A percentile compares a stretch with the other conserved stretches of the same genome.
Conservation (phyloP, 2,329 filamentous ascomycete genomes). For the Xylaria sp. region DNA sequence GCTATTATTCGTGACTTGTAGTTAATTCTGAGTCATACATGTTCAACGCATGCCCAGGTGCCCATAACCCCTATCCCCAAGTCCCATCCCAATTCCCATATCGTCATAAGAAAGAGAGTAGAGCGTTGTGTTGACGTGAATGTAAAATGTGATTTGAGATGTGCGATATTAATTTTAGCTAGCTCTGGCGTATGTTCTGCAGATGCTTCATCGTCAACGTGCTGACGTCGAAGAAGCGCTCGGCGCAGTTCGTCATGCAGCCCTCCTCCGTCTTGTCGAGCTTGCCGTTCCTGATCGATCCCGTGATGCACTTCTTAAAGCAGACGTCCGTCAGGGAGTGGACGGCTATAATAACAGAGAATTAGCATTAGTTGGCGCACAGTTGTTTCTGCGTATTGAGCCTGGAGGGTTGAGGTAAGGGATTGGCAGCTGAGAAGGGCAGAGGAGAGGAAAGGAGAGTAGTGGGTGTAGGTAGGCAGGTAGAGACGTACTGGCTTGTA, state of each 20-base stretch:
- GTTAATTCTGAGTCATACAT: background rate
- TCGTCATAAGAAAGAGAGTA: background rate
- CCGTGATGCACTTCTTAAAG: constrained; percentile 92
- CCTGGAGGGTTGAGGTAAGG: no score
- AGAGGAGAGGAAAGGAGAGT: no score
- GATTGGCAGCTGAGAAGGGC: background rate
- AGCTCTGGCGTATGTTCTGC: constrained; percentile 59
- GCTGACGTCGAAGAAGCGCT: constrained; percentile 91
- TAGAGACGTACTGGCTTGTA: constrained; percentile 61
- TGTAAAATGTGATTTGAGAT: background rate
- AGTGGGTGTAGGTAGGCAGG: no score
- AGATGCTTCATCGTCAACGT: constrained; percentile 84
- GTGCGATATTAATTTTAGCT: constrained; percentile 7
- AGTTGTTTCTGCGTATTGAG: background rate
- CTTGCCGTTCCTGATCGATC: constrained; percentile 71
- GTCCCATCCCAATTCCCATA: background rate
- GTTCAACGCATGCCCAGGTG: background rate
- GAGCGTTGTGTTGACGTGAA: background rate
- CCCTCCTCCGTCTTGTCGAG: constrained; percentile 79
- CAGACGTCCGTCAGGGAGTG: constrained; percentile 73
- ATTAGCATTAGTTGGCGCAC: background rate
- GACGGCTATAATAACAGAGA: constrained; percentile 49
- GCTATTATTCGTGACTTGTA: background rate
- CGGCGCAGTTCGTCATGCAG: constrained; percentile 91
- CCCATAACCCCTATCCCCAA: background rate